These are phyloP conservation scores for Singerocomus inundabilis DNA, from an alignment of 1,284 basidiomycete genomes.

Conservation along the genomic window DNA sequence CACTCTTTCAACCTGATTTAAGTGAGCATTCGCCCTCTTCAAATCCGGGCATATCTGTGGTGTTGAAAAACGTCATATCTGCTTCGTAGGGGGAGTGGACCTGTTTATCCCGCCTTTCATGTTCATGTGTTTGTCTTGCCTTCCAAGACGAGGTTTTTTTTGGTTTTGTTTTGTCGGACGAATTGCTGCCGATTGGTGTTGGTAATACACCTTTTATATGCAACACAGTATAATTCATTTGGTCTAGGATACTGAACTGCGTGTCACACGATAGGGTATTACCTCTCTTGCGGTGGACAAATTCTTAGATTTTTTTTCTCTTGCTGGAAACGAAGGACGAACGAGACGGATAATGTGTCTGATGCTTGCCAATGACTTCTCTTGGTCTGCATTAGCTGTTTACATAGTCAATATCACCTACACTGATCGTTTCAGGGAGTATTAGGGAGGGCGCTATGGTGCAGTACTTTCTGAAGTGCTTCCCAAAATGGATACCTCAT, in stretches of 20 bases:
- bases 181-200: neutral
- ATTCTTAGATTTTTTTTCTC: neutral
- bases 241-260: neutral
- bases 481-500: neutral
- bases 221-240: slow-evolving; percentile 6
- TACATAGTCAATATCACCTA: neutral
- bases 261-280: neutral
- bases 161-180: neutral
- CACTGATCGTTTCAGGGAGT: neutral
- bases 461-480: neutral
- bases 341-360: neutral
- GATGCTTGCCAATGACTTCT: neutral
- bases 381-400: neutral
- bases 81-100: neutral
- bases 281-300: neutral
- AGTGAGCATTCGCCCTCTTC: neutral
- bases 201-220: neutral
- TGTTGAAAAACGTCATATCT: neutral
- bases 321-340: neutral
- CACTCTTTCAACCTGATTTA: neutral
- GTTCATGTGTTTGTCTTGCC: neutral
- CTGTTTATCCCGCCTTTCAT: neutral
- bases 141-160: neutral
- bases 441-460: too few relatives aligned
- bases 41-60: neutral